Conservation (phyloP, 257 asterid genomes). For the Rubia yunnanensis region DNA sequence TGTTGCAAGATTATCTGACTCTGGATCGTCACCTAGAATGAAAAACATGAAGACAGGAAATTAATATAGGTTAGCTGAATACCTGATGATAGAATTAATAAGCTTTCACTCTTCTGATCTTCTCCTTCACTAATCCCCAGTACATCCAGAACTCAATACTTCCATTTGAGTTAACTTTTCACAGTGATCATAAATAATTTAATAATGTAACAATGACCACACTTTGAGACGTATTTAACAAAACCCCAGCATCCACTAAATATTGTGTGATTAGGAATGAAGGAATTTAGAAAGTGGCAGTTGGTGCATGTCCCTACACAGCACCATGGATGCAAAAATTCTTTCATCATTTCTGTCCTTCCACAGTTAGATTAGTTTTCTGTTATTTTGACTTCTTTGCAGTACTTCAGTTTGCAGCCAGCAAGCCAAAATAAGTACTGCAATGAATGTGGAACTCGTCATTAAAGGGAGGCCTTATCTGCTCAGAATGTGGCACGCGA, state of each 20-base stretch:
- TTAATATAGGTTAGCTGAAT: neutral
- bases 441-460: no score
- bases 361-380: no score
- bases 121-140: neutral
- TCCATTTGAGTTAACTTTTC: neutral
- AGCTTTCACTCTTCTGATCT: constrained; percentile 7
- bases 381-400: no score
- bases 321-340: neutral
- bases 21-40: constrained; percentile 53
- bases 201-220: neutral
- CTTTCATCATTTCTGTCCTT: no score
- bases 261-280: neutral
- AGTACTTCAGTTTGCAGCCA: neutral
- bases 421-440: neutral
- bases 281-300: neutral
- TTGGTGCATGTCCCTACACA: neutral
- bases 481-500: no score
- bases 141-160: neutral
- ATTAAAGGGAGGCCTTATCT: no score
- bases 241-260: no score
- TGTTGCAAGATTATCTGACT: constrained; percentile 49
- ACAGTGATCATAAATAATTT: neutral
- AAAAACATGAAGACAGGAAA: neutral
- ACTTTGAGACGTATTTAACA: neutral
- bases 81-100: constrained; percentile 12